phyloP scores from a whole-genome alignment of 148 eudicot genomes.

The Vaccinium macrocarpon region DNA sequence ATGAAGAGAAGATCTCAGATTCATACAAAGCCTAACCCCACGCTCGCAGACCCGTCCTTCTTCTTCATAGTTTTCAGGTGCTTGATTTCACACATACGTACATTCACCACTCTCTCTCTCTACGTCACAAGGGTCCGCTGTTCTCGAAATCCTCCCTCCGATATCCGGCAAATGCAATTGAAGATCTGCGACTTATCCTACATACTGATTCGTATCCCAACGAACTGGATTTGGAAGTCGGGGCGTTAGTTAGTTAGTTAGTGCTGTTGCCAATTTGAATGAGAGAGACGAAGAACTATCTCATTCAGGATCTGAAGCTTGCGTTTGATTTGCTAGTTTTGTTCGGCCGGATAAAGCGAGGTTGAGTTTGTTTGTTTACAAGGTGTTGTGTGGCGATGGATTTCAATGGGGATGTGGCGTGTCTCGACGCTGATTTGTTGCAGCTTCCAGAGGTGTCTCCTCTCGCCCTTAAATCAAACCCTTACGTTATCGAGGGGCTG shows the following conservation, averaged over 20 bases:
- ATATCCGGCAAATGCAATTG: too few relatives aligned
- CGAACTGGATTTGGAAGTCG: neutral
- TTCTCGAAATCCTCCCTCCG: too few relatives aligned
- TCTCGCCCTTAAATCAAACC: conserved; percentile 62
- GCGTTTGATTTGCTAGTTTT: conserved; percentile 26
- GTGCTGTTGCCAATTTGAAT: neutral
- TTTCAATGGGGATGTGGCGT: conserved; percentile 61
- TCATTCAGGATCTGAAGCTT: conserved; percentile 23
- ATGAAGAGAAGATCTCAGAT: too few relatives aligned
- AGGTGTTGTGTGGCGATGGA: conserved; percentile 39
- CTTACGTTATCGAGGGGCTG: conserved; percentile 60
- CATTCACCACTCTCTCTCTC: neutral
- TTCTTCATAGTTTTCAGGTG: neutral
- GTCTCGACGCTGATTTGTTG: conserved; percentile 68
- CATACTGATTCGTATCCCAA: conserved; percentile 9
- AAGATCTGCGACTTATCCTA: conserved; percentile 21
- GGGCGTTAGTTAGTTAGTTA: neutral
- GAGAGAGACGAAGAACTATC: neutral
- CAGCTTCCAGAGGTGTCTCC: conserved; percentile 84
- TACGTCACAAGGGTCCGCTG: neutral
- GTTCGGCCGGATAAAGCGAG: neutral
- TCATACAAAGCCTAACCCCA: neutral
- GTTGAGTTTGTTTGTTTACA: conserved; percentile 17
- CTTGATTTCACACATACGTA: neutral
- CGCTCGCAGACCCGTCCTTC: neutral